Percentiles rank a stretch among this genome's conserved stretches.
Conservation (phyloP, 78 protist genomes). For the Dictyostelium brefeldianum region DNA sequence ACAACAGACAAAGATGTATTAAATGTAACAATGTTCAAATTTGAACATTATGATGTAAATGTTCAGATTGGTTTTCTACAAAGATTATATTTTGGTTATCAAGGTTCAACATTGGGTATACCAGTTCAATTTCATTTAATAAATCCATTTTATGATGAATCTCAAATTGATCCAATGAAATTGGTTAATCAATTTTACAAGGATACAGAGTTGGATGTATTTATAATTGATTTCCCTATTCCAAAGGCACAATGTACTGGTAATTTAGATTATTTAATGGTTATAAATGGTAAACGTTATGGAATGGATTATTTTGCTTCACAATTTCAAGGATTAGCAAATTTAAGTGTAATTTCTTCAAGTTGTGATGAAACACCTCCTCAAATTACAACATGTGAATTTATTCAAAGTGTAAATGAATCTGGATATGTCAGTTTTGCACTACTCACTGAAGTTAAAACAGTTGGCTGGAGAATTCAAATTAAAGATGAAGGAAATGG, state of each 20-base stretch:
- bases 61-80: not conserved
- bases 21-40: not conserved
- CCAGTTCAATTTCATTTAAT: conserved; percentile 4
- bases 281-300: not conserved
- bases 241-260: not conserved
- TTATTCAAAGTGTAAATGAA: not conserved
- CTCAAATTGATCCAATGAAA: not conserved
- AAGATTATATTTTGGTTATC: not conserved
- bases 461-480: not conserved
- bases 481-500: not conserved
- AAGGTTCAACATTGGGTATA: not conserved
- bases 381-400: not conserved
- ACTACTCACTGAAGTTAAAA: not conserved
- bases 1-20: not conserved
- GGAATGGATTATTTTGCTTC: not conserved
- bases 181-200: not conserved
- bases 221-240: not conserved
- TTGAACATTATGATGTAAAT: not conserved
- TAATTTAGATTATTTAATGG: not conserved
- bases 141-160: not conserved
- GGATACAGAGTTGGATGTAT: not conserved
- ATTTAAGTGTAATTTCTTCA: not conserved
- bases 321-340: not conserved
- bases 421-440: too few relatives aligned
- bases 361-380: conserved; percentile 14